Base-by-base conservation (phyloP, 768 basidiomycete genomes). In the Trametopsis cervina region DNA sequence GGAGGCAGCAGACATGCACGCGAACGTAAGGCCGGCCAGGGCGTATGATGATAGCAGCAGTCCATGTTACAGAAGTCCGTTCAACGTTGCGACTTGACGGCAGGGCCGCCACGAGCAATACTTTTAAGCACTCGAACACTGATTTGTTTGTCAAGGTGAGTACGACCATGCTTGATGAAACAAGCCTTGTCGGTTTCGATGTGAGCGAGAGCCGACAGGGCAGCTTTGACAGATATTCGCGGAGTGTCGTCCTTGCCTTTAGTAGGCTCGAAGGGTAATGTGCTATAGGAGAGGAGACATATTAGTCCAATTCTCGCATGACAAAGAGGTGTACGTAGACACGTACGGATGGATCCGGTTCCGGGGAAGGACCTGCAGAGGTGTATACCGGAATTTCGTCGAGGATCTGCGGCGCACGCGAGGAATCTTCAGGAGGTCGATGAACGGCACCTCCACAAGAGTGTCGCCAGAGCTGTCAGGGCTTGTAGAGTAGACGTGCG, bases 71-170 rank as follows among this genome's bases (percentile, higher is more conserved):
- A n/a, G n/a, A n/a, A n/a, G n/a, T n/a, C n/a, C n/a, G n/a, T n/a
- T n/a, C n/a, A n/a, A n/a, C n/a, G n/a, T n/a, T n/a, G n/a, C n/a
- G n/a, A n/a, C n/a, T n/a, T n/a, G n/a, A n/a, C n/a, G n/a, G n/a
- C n/a, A n/a, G n/a, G n/a, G n/a, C n/a, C n/a, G n/a, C n/a, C n/a
- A 46, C 21, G 44, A n/a, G 7, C 37, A 10, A 46, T 26, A 29
- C 11, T 29, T 36, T 23, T 33, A 20, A 33, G 22, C 37, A 27
- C 38, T 25, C 17, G 46, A 52, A 2, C n/a, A n/a, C 36, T 42
- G 18, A 53, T 40, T 9, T n/a, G 22, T 43, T 44, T 48, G 36
- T 43, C 47, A 2, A 44, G 26, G 36, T 53, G 51, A 20, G 29
- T 4, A 11, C 11, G 20, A 24, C 39, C 29, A 20, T 39, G 29